Percentiles rank a stretch among this genome's conserved stretches.
phyloP scores from a whole-genome alignment of 164 flowering plant genomes.

The Chimonanthus praecox region DNA sequence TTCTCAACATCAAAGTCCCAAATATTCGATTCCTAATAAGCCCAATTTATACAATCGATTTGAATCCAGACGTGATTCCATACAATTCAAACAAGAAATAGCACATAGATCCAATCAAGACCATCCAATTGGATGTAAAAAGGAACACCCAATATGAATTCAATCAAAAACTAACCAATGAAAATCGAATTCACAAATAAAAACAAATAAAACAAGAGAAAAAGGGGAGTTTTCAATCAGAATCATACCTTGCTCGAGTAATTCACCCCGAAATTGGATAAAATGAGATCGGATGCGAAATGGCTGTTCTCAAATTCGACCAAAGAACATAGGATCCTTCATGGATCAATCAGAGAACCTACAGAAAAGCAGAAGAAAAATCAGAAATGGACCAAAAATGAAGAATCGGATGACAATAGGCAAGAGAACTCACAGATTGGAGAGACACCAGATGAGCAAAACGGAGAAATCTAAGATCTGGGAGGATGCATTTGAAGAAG shows the following conservation, averaged over 20 bases:
- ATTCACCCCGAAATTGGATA: conserved; percentile 3
- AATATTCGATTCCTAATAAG: not conserved
- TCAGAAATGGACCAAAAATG: conserved; percentile 3
- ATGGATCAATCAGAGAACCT: conserved; percentile 26
- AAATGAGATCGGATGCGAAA: conserved; percentile 10
- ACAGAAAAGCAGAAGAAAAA: conserved; percentile 12
- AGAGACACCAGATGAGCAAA: conserved; percentile 20
- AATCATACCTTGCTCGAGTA: conserved; percentile 29
- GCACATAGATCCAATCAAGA: conserved; percentile 2
- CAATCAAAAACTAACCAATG: conserved; percentile 5
- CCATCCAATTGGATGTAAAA: not conserved
- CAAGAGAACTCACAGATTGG: conserved; percentile 17
- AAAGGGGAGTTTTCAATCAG: conserved; percentile 6
- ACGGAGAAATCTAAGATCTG: conserved; percentile 50
- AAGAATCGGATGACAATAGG: conserved; percentile 9
- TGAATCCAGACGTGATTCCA: not conserved
- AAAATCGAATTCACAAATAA: conserved; percentile 10
- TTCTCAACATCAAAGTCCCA: not conserved
- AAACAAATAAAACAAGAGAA: not conserved
- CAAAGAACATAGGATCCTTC: conserved; percentile 34
- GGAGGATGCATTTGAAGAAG: conserved; percentile 47
- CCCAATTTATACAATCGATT: not conserved
- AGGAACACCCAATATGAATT: not conserved
- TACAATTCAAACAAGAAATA: not conserved
- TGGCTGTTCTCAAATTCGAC: conserved; percentile 38